Conservation (phyloP, 345 rosid species). For the Citrus hindsii region DNA sequence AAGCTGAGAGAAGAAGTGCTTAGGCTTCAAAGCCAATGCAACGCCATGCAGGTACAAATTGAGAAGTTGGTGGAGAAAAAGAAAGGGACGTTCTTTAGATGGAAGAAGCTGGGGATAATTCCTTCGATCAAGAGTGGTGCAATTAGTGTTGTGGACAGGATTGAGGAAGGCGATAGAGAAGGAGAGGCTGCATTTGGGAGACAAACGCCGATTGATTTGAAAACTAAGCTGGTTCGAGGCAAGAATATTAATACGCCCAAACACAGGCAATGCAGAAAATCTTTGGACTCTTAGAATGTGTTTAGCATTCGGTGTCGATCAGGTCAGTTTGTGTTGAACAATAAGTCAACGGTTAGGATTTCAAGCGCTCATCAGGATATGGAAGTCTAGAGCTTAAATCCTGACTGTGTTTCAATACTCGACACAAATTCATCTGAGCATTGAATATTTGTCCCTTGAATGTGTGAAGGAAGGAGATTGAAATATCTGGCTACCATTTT, state of each 20-base stretch:
- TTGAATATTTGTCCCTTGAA: too few relatives aligned
- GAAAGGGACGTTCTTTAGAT: constrained; percentile 60
- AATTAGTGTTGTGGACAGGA: constrained; percentile 33
- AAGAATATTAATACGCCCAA: constrained; percentile 33
- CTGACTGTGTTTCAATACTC: too few relatives aligned
- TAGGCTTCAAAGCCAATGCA: constrained; percentile 58
- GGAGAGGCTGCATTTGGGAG: constrained; percentile 33
- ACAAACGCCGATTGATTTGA: constrained; percentile 58
- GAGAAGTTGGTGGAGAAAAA: constrained; percentile 67
- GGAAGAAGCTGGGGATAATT: constrained; percentile 63
- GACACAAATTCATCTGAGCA: too few relatives aligned
- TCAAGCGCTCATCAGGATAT: too few relatives aligned
- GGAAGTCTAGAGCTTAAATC: too few relatives aligned
- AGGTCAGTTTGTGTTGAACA: too few relatives aligned
- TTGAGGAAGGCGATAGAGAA: constrained; percentile 34
- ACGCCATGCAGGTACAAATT: constrained; percentile 53
- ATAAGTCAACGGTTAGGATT: too few relatives aligned
- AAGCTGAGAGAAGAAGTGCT: constrained; percentile 62
- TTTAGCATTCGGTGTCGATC: too few relatives aligned
- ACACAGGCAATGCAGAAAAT: constrained; percentile 57
- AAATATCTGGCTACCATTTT: too few relatives aligned
- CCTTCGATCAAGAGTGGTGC: constrained; percentile 35
- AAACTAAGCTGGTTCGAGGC: constrained; percentile 52
- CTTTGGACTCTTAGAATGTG: constrained; percentile 38
- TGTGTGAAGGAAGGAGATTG: too few relatives aligned